Percentiles rank a stretch among this genome's conserved stretches.
phyloP scores from a whole-genome alignment of 2,329 filamentous ascomycete species.

The Scedosporium aurantiacum region DNA sequence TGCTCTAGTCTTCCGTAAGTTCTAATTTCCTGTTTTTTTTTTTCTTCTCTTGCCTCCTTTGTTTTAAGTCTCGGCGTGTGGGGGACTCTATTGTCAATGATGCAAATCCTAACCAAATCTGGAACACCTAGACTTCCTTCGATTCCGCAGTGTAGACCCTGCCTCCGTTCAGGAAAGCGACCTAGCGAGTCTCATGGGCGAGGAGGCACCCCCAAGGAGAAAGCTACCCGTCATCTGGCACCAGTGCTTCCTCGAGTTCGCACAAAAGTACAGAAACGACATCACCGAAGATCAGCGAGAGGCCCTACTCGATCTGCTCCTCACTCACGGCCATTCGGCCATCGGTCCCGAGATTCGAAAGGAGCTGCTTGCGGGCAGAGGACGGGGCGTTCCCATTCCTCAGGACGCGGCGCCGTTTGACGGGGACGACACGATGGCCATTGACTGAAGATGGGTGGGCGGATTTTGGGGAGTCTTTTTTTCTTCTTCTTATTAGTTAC shows the following conservation, averaged over 20 bases:
- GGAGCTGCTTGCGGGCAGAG: constrained; percentile 79
- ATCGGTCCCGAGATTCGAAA: constrained; percentile 87
- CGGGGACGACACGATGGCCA: constrained; percentile 87
- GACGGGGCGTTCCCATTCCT: constrained; percentile 57
- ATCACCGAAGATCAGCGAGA: constrained; percentile 93
- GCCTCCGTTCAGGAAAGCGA: constrained; percentile 41
- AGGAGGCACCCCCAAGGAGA: constrained; percentile 37
- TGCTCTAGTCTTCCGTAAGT: constrained; percentile 62
- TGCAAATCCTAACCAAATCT: not conserved
- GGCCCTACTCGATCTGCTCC: constrained; percentile 74
- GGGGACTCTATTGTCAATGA: not conserved
- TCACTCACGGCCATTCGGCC: constrained; percentile 72
- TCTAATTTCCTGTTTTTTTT: not conserved
- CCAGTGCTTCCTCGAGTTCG: constrained; percentile 83
- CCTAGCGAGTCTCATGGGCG: constrained; percentile 35
- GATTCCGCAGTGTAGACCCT: constrained; percentile 65
- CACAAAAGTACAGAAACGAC: constrained; percentile 88
- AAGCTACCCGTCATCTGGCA: constrained; percentile 93
- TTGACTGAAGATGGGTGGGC: constrained; percentile 32
- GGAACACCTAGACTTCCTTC: constrained; percentile 60
- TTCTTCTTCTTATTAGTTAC: not conserved
- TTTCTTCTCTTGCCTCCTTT: not conserved
- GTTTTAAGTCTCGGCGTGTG: not conserved
- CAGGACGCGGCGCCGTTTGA: constrained; percentile 40
- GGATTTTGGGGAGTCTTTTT: not conserved